phyloP scores from a whole-genome alignment of 2,329 filamentous ascomycete genomes.

The Dactylella cylindrospora region DNA sequence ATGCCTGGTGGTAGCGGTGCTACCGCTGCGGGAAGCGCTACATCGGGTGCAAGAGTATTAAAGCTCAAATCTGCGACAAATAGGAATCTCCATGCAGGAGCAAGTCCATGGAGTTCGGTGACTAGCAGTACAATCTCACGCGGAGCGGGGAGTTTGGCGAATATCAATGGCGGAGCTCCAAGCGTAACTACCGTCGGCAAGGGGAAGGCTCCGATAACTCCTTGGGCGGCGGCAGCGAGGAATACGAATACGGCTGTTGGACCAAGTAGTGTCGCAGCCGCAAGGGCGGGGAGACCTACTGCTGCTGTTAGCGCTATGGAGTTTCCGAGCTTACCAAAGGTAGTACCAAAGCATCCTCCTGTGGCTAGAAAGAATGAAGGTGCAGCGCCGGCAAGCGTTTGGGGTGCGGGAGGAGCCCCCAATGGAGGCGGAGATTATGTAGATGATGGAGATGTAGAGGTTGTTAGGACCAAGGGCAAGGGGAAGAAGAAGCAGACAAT shows the following conservation, averaged over 20 bases:
- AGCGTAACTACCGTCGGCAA: slow-evolving; percentile 44
- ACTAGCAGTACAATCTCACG: slow-evolving; percentile 51
- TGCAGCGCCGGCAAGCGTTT: slow-evolving; percentile 45
- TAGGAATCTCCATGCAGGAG: slow-evolving; percentile 62
- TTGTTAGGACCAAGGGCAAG: slow-evolving; percentile 50
- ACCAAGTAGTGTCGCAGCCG: not conserved
- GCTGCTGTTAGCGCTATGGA: slow-evolving; percentile 51
- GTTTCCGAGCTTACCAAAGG: slow-evolving; percentile 54
- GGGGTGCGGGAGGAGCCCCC: slow-evolving; percentile 44
- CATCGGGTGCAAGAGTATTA: slow-evolving; percentile 62
- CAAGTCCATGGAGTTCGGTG: slow-evolving; percentile 62
- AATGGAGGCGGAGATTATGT: slow-evolving; percentile 45
- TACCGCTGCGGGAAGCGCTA: slow-evolving; percentile 54
- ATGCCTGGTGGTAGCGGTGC: slow-evolving; percentile 49
- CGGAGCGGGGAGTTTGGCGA: slow-evolving; percentile 49
- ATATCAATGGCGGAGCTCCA: slow-evolving; percentile 12
- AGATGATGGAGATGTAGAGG: slow-evolving; percentile 41
- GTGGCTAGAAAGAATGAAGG: slow-evolving; percentile 45
- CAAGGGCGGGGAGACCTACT: too few species aligned
- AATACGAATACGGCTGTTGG: slow-evolving; percentile 67
- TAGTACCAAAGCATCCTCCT: slow-evolving; percentile 35
- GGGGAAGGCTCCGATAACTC: slow-evolving; percentile 44
- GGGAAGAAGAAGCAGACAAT: slow-evolving; percentile 53
- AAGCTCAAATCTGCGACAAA: slow-evolving; percentile 69
- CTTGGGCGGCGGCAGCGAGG: slow-evolving; percentile 58